phyloP scores from a whole-genome alignment of 176 grass and related monocot species.

The Thalia dealbata region DNA sequence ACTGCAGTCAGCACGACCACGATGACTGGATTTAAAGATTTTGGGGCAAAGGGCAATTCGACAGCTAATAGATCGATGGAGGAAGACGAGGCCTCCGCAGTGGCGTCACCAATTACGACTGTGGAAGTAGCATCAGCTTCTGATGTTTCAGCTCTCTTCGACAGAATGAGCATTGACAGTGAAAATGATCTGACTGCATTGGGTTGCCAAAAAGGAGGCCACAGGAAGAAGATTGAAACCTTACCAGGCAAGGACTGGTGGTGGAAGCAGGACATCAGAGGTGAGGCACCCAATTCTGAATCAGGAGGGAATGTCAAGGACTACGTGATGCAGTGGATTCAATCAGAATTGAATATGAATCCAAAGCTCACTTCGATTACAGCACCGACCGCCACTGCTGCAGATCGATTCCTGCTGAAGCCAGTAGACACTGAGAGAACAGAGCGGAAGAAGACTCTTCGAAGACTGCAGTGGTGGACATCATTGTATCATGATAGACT shows the following conservation, averaged over 20 bases:
- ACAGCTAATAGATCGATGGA: conserved; percentile 29
- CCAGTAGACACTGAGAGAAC: conserved; percentile 10
- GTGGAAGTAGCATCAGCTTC: conserved; percentile 47
- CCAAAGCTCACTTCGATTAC: conserved; percentile 71
- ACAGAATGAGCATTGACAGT: conserved; percentile 40
- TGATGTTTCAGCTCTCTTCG: conserved; percentile 17
- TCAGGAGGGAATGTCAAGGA: conserved; percentile 53
- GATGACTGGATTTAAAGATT: conserved; percentile 6
- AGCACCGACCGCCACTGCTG: conserved; percentile 14
- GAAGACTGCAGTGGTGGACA: conserved; percentile 13
- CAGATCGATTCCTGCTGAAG: conserved; percentile 24
- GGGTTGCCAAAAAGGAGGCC: conserved; percentile 28
- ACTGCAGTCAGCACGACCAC: conserved; percentile 14
- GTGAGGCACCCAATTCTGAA: neutral
- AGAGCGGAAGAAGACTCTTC: conserved; percentile 21
- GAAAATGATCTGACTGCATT: conserved; percentile 29
- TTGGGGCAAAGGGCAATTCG: neutral
- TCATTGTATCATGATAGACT: conserved; percentile 29
- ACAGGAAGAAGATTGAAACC: conserved; percentile 10
- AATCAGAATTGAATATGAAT: conserved; percentile 80
- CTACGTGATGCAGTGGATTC: conserved; percentile 99
- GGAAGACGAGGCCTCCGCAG: conserved; percentile 39
- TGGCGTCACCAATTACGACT: conserved; percentile 21
- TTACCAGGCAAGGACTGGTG: conserved; percentile 34
- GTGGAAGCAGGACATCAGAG: conserved; percentile 33